Percentiles rank a stretch among this genome's conserved stretches.
Conservation (phyloP, 768 basidiomycete genomes). For the Pseudohyphozyma bogoriensis region DNA sequence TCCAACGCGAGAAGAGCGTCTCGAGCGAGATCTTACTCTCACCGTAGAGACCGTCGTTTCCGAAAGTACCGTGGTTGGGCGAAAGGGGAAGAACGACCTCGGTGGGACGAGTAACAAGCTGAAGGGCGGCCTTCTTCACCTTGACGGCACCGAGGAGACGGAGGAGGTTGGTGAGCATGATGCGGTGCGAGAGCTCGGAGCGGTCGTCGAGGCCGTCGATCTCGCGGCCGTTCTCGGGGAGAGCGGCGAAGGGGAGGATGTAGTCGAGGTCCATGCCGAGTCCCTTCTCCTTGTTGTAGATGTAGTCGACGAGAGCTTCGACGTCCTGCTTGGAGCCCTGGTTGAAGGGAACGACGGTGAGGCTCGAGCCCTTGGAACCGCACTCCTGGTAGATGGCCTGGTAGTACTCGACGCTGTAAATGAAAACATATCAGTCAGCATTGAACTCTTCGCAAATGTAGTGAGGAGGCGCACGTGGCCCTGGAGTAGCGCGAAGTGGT, state of each 20-base stretch:
- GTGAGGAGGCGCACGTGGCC: conserved; percentile 45
- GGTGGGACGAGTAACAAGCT: conserved; percentile 94
- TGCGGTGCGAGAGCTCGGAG: conserved; percentile 93
- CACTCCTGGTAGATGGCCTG: conserved; percentile 93
- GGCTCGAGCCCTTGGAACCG: conserved; percentile 88
- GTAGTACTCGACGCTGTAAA: conserved; percentile 75
- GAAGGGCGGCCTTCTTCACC: conserved; percentile 90
- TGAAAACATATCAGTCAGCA: background rate
- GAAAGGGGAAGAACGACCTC: conserved; percentile 97
- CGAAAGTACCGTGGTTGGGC: conserved; percentile 95
- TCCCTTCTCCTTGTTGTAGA: conserved; percentile 60
- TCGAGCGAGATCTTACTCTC: conserved; percentile 98
- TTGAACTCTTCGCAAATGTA: no score
- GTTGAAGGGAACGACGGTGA: conserved; percentile 98
- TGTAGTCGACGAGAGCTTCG: conserved; percentile 94
- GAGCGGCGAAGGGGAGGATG: conserved; percentile 94
- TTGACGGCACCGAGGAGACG: conserved; percentile 96
- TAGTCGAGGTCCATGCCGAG: conserved; percentile 96
- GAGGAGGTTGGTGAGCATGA: conserved; percentile 95
- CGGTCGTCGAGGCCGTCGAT: conserved; percentile 95
- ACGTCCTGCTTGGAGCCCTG: conserved; percentile 98
- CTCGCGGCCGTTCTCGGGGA: conserved; percentile 97
- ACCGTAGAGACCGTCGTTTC: conserved; percentile 93
- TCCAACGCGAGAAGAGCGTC: conserved; percentile 97
- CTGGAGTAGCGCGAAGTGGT: conserved; percentile 84